Percentiles rank a stretch among this genome's conserved stretches.
Evolutionary conservation across 1,139 yeast genomes (phyloP).

Genomic region (Blastobotrys indianensis): DNA sequence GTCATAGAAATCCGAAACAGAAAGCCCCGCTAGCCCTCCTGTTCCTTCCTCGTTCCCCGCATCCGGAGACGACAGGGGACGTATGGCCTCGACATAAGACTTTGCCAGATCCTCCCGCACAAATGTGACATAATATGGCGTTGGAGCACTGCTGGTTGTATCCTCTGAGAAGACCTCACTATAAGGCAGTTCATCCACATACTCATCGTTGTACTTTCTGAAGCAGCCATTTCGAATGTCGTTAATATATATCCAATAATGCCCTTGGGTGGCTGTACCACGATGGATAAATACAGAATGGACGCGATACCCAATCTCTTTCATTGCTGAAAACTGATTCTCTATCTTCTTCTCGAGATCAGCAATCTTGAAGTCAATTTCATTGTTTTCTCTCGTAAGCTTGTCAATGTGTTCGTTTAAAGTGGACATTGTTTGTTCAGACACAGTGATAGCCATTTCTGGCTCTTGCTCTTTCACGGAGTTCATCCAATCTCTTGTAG

Average conservation of each 20-base stretch:
- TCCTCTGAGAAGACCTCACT: slow-evolving; percentile 62
- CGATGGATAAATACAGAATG: slow-evolving; percentile 93
- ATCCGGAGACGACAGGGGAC: too few species aligned
- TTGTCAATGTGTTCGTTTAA: slow-evolving; percentile 22
- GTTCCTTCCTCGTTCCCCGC: too few species aligned
- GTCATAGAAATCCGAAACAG: too few species aligned
- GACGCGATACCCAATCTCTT: slow-evolving; percentile 65
- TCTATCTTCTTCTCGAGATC: slow-evolving; percentile 45
- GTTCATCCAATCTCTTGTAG: slow-evolving; percentile 54
- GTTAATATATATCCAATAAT: slow-evolving; percentile 89
- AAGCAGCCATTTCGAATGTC: slow-evolving; percentile 64
- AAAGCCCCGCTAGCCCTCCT: too few species aligned
- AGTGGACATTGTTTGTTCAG: slow-evolving; percentile 12
- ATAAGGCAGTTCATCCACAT: slow-evolving; percentile 69
- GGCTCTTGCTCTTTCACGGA: slow-evolving; percentile 13
- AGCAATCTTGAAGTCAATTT: slow-evolving; percentile 42
- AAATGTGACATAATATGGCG: slow-evolving; percentile 87
- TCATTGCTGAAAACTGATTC: slow-evolving; percentile 55
- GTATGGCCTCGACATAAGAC: slow-evolving; percentile 56
- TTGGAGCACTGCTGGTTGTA: slow-evolving; percentile 67
- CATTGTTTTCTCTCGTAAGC: slow-evolving; percentile 21
- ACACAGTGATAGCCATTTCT: slow-evolving; percentile 13
- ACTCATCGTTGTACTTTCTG: slow-evolving; percentile 90
- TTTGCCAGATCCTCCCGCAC: slow-evolving; percentile 58
- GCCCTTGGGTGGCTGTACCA: slow-evolving; percentile 95